Percentiles rank a stretch among this genome's conserved stretches.
Evolutionary conservation across 106 monocot species (phyloP).

Genomic region (Phalaenopsis aphrodite): DNA sequence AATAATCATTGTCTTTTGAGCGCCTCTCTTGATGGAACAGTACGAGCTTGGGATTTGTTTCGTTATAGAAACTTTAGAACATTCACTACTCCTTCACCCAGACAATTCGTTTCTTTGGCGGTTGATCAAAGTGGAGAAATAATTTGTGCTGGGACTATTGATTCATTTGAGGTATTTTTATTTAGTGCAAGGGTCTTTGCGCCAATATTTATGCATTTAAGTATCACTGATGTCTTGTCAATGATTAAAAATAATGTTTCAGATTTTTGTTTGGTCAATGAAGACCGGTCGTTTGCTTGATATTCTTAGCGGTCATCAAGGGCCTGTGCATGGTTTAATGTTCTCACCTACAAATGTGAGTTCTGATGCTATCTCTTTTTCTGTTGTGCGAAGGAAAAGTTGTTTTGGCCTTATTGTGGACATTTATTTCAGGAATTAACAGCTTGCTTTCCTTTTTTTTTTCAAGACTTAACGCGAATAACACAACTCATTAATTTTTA

Average conservation of each 20-base stretch:
- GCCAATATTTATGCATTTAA: background rate
- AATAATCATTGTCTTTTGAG: constrained; percentile 86
- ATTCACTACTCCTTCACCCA: constrained; percentile 84
- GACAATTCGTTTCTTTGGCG: constrained; percentile 92
- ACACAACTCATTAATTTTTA: background rate
- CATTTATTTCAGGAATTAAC: background rate
- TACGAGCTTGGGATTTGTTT: constrained; percentile 97
- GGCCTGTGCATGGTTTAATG: constrained; percentile 95
- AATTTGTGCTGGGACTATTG: constrained; percentile 95
- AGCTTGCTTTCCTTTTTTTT: background rate
- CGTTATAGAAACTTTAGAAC: constrained; percentile 95
- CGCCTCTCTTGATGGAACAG: constrained; percentile 95
- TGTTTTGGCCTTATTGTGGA: background rate
- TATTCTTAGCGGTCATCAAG: constrained; percentile 86
- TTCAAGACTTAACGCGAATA: background rate
- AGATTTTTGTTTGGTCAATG: constrained; percentile 99
- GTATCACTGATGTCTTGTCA: background rate
- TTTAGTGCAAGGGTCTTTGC: background rate
- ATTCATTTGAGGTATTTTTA: constrained; percentile 89
- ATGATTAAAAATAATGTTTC: constrained; percentile 7
- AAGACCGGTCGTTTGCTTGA: constrained; percentile 93
- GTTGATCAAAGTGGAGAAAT: constrained; percentile 92
- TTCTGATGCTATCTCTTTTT: background rate
- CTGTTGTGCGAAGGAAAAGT: background rate
- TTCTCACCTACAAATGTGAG: constrained; percentile 95